phyloP scores from a whole-genome alignment of 2,329 filamentous ascomycete species.

The Cercospora sp. region DNA sequence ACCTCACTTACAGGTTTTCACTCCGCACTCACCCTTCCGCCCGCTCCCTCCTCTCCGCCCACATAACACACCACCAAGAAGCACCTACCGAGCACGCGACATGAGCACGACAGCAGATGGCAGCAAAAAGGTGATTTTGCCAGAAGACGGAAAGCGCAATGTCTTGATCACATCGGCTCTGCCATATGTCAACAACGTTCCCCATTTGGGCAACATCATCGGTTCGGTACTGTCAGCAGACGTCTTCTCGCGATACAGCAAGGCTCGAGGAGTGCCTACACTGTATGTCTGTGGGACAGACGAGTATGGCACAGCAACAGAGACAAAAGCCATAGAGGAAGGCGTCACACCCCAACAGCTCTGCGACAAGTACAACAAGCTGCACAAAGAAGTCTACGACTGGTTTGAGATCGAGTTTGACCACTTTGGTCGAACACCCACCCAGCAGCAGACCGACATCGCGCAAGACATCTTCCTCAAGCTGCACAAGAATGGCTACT shows the following conservation, averaged over 20 bases:
- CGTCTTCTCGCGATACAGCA: constrained; percentile 72
- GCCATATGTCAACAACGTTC: constrained; percentile 74
- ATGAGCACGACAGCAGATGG: constrained; percentile 15
- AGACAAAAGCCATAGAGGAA: constrained; percentile 92
- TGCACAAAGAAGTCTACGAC: constrained; percentile 88
- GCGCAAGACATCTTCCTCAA: constrained; percentile 87
- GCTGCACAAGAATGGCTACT: constrained; percentile 82
- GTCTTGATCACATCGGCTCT: constrained; percentile 89
- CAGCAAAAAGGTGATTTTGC: constrained; percentile 42
- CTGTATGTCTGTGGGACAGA: constrained; percentile 87
- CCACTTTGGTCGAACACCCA: constrained; percentile 91
- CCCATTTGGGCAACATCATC: constrained; percentile 86
- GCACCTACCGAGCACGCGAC: constrained; percentile 18
- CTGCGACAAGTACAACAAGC: constrained; percentile 87
- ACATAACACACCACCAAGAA: too few relatives aligned
- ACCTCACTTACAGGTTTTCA: background rate
- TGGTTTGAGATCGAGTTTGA: constrained; percentile 97
- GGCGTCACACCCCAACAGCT: constrained; percentile 78
- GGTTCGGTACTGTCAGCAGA: constrained; percentile 87
- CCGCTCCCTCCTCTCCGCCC: background rate
- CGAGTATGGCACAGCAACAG: constrained; percentile 93
- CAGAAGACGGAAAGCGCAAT: constrained; percentile 67
- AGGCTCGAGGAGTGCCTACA: constrained; percentile 74
- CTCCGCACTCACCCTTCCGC: background rate
- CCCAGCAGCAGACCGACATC: constrained; percentile 84